phyloP scores from a whole-genome alignment of 2,329 filamentous ascomycete species.

The Botrytis tulipae region DNA sequence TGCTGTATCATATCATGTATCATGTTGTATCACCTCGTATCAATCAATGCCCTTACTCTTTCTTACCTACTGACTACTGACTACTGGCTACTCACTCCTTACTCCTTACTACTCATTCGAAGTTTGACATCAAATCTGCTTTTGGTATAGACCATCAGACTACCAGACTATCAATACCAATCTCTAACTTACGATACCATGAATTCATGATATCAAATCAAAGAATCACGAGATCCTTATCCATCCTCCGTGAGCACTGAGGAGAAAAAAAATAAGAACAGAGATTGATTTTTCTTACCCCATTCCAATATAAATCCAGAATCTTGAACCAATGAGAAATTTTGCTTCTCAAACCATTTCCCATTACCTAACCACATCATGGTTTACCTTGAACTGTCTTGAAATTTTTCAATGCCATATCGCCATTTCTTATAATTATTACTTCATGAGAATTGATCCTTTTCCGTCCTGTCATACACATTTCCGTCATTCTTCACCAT shows the following conservation, averaged over 20 bases:
- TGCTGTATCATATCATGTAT: not conserved
- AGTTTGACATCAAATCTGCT: not conserved
- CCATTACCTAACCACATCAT: slow-evolving; percentile 15
- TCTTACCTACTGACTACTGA: not conserved
- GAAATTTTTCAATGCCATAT: slow-evolving; percentile 12
- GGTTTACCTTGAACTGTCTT: slow-evolving; percentile 11
- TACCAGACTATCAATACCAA: not conserved
- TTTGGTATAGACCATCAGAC: not conserved
- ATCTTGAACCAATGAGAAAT: slow-evolving; percentile 10
- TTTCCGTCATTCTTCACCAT: not conserved
- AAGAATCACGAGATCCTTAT: not conserved
- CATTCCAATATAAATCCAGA: not conserved
- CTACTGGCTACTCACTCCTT: not conserved
- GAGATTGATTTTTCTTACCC: slow-evolving; percentile 6
- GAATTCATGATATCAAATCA: not conserved
- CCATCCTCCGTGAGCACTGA: not conserved
- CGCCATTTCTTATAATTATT: slow-evolving; percentile 16
- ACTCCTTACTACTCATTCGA: not conserved
- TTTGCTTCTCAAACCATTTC: slow-evolving; percentile 6
- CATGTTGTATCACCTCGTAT: slow-evolving; percentile 13
- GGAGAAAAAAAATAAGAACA: not conserved
- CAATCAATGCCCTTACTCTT: not conserved
- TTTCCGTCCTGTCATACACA: not conserved
- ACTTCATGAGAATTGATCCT: slow-evolving; percentile 16
- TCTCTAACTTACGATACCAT: not conserved